Conservation (phyloP, 495 filamentous ascomycete genomes). For the Penicillium egyptiacum region DNA sequence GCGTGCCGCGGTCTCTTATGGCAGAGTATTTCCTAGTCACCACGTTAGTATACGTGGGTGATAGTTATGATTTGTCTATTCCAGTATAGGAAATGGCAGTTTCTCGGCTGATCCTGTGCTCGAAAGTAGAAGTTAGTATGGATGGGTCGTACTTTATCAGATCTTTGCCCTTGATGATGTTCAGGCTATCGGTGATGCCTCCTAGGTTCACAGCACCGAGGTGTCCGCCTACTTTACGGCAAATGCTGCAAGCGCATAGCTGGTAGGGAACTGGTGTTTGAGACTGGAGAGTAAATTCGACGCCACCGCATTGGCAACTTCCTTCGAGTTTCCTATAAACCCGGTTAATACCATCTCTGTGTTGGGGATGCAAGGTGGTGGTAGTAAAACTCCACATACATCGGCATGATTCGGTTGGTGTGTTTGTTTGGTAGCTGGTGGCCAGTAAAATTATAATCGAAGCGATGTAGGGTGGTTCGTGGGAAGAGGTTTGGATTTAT, state of each 20-base stretch:
- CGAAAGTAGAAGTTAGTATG: neutral
- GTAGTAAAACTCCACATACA: slow-evolving; percentile 16
- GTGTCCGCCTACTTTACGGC: slow-evolving; percentile 54
- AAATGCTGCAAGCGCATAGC: slow-evolving; percentile 58
- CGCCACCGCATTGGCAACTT: slow-evolving; percentile 54
- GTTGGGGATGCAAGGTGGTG: neutral
- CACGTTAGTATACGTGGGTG: neutral
- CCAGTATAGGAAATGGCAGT: neutral
- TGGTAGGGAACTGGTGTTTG: slow-evolving; percentile 57
- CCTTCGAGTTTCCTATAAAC: slow-evolving; percentile 48
- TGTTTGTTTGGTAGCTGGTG: neutral
- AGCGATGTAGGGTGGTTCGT: neutral
- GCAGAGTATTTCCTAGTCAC: slow-evolving; percentile 51
- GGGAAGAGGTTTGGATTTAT: neutral
- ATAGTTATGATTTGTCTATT: neutral
- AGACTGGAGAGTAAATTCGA: slow-evolving; percentile 53
- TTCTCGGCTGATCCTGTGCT: neutral
- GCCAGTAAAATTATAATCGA: neutral
- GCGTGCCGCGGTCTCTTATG: slow-evolving; percentile 51
- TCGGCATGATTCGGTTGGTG: slow-evolving; percentile 20
- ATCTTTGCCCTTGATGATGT: slow-evolving; percentile 49
- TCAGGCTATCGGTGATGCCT: slow-evolving; percentile 46
- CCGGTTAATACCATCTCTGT: neutral
- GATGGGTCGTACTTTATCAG: slow-evolving; percentile 45
- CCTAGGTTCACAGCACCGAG: slow-evolving; percentile 53